These are phyloP conservation scores for Trichophyton simii DNA, from an alignment of 2,329 filamentous ascomycete genomes.

Conservation along the genomic window DNA sequence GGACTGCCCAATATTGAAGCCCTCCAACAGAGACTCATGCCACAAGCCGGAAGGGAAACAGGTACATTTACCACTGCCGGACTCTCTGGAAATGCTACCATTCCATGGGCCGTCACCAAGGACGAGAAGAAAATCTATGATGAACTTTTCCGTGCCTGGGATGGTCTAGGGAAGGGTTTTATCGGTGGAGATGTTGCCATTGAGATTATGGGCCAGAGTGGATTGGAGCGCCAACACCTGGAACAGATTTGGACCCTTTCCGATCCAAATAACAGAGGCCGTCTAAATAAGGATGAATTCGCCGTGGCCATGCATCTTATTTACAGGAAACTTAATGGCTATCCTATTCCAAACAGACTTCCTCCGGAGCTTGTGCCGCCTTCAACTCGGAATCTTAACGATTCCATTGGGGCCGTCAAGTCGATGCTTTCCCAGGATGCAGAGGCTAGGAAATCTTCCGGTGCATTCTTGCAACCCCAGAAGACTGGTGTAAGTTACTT, in stretches of 20 bases:
- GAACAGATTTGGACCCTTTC: slow-evolving; percentile 91
- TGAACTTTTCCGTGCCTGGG: slow-evolving; percentile 88
- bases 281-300: slow-evolving; percentile 91
- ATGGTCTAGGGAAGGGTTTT: slow-evolving; percentile 83
- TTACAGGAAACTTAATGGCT: slow-evolving; percentile 91
- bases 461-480: slow-evolving; percentile 81
- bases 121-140: slow-evolving; percentile 97
- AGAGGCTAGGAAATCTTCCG: slow-evolving; percentile 74
- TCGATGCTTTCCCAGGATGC: slow-evolving; percentile 80
- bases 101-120: slow-evolving; percentile 97
- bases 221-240: slow-evolving; percentile 76
- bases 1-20: slow-evolving; percentile 90
- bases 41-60: slow-evolving; percentile 80
- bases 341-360: slow-evolving; percentile 74
- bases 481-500: slow-evolving; percentile 97
- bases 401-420: slow-evolving; percentile 88
- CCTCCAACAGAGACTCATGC: slow-evolving; percentile 91
- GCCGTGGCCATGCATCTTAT: slow-evolving; percentile 98
- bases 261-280: slow-evolving; percentile 86
- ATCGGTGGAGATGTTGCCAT: slow-evolving; percentile 87
- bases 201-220: slow-evolving; percentile 94
- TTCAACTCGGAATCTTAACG: slow-evolving; percentile 83
- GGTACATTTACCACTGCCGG: slow-evolving; percentile 66
- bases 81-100: slow-evolving; percentile 82
- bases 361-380: slow-evolving; percentile 89